A percentile compares a stretch with the other conserved stretches of the same genome.
These are phyloP conservation scores for Syncephalastrum monosporum DNA, from an alignment of 371 early-diverging fungal genomes.

Conservation along the genomic window DNA sequence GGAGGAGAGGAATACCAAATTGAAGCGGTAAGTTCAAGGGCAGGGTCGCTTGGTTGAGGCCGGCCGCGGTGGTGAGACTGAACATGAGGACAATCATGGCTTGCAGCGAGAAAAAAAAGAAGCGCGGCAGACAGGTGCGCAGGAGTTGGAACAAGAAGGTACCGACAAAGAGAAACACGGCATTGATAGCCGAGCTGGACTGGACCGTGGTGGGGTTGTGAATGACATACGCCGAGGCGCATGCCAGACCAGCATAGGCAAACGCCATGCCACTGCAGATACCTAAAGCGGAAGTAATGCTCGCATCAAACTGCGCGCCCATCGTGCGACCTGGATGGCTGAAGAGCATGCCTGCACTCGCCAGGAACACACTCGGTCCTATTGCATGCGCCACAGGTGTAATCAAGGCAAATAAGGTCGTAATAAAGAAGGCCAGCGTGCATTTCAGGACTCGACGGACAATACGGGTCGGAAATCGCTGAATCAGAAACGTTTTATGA, in stretches of 20 bases:
- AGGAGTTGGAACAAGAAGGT: slow-evolving; percentile 23
- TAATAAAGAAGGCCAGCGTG: slow-evolving; percentile 47
- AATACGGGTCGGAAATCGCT: slow-evolving; percentile 48
- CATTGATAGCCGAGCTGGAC: slow-evolving; percentile 15
- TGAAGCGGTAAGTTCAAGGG: slow-evolving; percentile 9
- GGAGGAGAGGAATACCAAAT: slow-evolving; percentile 22
- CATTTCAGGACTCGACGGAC: slow-evolving; percentile 57
- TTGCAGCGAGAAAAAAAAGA: slow-evolving; percentile 30
- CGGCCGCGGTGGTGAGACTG: slow-evolving; percentile 13
- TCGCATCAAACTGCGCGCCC: slow-evolving; percentile 47
- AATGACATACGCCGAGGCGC: slow-evolving; percentile 27
- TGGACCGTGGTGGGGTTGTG: slow-evolving; percentile 14
- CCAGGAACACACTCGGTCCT: slow-evolving; percentile 43
- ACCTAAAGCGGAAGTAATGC: slow-evolving; percentile 37
- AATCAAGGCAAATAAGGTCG: slow-evolving; percentile 45
- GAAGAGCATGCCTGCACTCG: slow-evolving; percentile 40
- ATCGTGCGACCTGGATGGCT: slow-evolving; percentile 48
- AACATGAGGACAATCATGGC: slow-evolving; percentile 32
- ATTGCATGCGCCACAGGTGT: slow-evolving; percentile 27
- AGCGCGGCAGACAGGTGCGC: slow-evolving; percentile 22
- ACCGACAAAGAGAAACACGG: slow-evolving; percentile 19
- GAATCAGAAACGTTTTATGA: slow-evolving; percentile 18
- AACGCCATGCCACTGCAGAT: slow-evolving; percentile 28
- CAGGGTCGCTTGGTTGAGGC: slow-evolving; percentile 13
- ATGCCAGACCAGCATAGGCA: slow-evolving; percentile 30